Evolutionary conservation across 2,329 filamentous ascomycete genomes (phyloP), one percentile per base, ranked within the genome.

Genomic region (Juglanconis sp.): DNA sequence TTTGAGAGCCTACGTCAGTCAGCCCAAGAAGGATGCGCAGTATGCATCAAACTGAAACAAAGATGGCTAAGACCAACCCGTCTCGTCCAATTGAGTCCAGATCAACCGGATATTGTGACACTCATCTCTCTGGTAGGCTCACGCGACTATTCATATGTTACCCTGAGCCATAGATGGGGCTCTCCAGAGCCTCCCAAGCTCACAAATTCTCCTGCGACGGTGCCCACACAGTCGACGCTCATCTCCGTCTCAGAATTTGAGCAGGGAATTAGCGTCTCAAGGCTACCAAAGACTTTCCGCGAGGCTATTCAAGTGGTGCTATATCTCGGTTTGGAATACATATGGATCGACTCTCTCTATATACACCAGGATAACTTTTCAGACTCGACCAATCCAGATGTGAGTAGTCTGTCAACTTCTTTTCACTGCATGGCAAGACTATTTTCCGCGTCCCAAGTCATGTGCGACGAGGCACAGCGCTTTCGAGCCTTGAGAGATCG

Each of bases 161-260:
- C 53, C 6, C 53, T 56, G n/a, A 56, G 53, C 11, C 53, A 56
- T 9, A 48, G 42, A 24, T 56, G 53, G 53, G 53, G 53, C 10
- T n/a, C 2, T 30, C 53, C 53, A 46, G 42, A 48, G 17, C 53
- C 53, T 17, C 42, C 42, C 9, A 56, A 48, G 34, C 11, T 56
- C 10, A 35, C n/a, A 48, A 36, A 5, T 30, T 49, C 32, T 15
- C 24, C 24, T 24, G 24, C 24, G 24, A 24, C 24, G 2, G 24
- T 24, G 24, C 24, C 24, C 2, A 24, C 24, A 24, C 24, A 24
- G 24, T 24, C 24, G 24, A 24, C 24, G 24, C 24, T 24, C 24
- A 24, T 24, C 24, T 24, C 24, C 24, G 32, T 1, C 17, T 36
- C 42, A 6, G 31, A 4, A 24, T 32, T 49, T 8, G 3, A n/a